Conservation (phyloP, 139 green algal species). For the Klebsormidium nitens region DNA sequence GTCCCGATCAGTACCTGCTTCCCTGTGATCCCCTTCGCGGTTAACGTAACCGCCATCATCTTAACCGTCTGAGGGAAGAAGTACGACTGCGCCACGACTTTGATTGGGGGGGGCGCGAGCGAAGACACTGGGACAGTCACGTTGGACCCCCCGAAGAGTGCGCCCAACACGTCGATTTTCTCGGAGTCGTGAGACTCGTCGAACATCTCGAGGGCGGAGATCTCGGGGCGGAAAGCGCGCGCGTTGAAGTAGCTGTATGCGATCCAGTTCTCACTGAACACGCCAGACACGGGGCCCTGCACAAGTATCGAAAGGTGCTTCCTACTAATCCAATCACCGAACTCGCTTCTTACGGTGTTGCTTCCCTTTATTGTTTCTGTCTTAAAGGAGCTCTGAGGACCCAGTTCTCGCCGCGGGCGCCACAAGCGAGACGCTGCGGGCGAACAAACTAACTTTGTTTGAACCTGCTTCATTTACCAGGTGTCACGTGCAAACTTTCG, state of each 20-base stretch:
- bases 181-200: conserved; percentile 47
- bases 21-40: conserved; percentile 70
- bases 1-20: conserved; percentile 81
- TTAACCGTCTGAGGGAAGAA: conserved; percentile 48
- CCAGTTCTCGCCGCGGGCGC: no score
- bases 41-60: conserved; percentile 59
- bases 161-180: neutral
- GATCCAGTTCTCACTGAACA: conserved; percentile 77
- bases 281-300: no score
- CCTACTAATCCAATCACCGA: no score
- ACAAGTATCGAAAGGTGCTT: no score
- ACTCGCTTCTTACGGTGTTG: no score
- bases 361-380: no score
- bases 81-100: conserved; percentile 56
- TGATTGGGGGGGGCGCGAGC: conserved; percentile 50
- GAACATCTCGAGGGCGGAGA: conserved; percentile 76
- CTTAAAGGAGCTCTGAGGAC: no score
- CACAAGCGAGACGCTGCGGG: no score
- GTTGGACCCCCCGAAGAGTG: conserved; percentile 8
- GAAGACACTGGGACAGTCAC: conserved; percentile 44
- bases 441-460: no score
- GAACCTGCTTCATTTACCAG: no score
- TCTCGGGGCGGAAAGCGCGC: conserved; percentile 48
- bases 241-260: conserved; percentile 69
- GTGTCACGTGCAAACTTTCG: no score